Conservation (phyloP, 768 basidiomycete genomes). For the Auriscalpium vulgare region DNA sequence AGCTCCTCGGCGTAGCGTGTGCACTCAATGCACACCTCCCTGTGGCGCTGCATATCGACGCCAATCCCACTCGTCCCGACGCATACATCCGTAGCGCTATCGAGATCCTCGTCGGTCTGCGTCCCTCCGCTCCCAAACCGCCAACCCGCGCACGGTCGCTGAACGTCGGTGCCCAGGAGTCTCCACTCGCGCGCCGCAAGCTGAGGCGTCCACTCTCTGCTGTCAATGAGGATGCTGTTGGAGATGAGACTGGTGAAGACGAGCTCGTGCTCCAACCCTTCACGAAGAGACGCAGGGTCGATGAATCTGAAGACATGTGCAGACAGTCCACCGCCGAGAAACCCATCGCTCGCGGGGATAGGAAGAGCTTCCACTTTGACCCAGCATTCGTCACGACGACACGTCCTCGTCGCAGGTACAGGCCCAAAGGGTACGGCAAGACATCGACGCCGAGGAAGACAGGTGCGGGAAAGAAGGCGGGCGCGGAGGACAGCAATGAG, state of each 20-base stretch:
- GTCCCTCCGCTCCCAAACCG: constrained; percentile 16
- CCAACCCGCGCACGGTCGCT: neutral
- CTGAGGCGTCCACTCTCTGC: neutral
- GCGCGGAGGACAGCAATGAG: neutral
- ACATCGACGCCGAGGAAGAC: neutral
- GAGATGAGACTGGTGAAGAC: neutral
- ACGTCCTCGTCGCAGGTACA: neutral
- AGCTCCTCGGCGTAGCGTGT: constrained; percentile 45
- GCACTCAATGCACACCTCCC: constrained; percentile 54
- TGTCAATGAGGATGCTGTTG: neutral
- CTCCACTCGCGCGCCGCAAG: neutral
- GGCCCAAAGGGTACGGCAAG: neutral
- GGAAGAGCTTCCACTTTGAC: neutral
- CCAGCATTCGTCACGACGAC: neutral
- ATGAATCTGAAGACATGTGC: neutral
- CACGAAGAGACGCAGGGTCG: neutral
- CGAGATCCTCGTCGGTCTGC: constrained; percentile 55
- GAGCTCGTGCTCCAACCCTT: neutral
- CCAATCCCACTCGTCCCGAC: constrained; percentile 29
- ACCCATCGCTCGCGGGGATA: neutral
- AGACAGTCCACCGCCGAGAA: neutral
- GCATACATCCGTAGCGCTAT: constrained; percentile 44
- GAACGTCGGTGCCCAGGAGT: neutral
- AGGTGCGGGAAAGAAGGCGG: neutral
- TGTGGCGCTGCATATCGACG: constrained; percentile 39